Evolutionary conservation across 495 filamentous ascomycete species (phyloP).

Genomic region (Gamarada debralockiae): DNA sequence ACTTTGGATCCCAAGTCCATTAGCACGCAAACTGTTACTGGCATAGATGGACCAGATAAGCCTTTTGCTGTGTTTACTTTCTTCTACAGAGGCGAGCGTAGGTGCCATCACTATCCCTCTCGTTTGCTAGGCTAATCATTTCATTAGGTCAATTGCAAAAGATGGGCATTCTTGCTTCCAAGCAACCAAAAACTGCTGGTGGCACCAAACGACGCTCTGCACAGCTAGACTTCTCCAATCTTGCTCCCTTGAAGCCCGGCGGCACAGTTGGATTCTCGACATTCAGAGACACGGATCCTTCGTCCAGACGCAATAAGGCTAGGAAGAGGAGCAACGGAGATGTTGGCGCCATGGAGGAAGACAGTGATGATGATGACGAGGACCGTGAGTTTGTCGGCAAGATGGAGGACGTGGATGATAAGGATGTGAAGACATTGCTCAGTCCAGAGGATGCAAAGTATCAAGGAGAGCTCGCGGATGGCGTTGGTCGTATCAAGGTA

Average conservation of each 20-base stretch:
- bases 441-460: conserved; percentile 73
- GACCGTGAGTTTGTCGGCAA: conserved; percentile 51
- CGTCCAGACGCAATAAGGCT: conserved; percentile 47
- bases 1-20: conserved; percentile 94
- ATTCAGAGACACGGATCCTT: conserved; percentile 70
- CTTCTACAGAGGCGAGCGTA: conserved; percentile 94
- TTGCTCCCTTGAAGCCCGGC: conserved; percentile 77
- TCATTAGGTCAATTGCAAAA: conserved; percentile 79
- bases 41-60: conserved; percentile 92
- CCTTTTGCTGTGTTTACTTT: conserved; percentile 98
- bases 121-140: conserved; percentile 13
- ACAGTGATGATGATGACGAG: conserved; percentile 70
- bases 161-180: conserved; percentile 75
- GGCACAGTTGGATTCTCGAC: conserved; percentile 86
- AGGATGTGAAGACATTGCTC: conserved; percentile 58
- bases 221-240: conserved; percentile 75
- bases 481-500: conserved; percentile 89
- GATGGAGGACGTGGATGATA: conserved; percentile 70
- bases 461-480: conserved; percentile 84
- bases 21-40: conserved; percentile 96
- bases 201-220: conserved; percentile 67
- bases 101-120: conserved; percentile 33
- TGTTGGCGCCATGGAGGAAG: conserved; percentile 41
- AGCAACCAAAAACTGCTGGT: conserved; percentile 53
- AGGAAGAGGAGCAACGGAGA: conserved; percentile 52